These are phyloP conservation scores for Podila clonocystis DNA, from an alignment of 192 early-diverging fungal species.

Conservation along the genomic window DNA sequence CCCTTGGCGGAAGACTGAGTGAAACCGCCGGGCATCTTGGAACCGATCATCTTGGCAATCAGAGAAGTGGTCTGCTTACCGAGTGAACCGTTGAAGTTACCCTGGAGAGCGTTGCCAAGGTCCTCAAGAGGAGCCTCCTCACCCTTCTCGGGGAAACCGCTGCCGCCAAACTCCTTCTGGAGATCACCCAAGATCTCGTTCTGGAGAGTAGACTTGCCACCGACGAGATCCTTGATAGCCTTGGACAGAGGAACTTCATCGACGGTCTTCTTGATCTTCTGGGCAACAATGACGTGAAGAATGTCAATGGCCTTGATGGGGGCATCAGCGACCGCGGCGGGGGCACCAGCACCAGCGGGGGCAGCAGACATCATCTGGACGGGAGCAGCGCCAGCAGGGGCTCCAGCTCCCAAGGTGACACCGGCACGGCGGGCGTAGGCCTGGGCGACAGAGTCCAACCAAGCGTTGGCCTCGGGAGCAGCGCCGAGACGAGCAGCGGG, in stretches of 20 bases:
- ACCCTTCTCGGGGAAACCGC: constrained; percentile 86
- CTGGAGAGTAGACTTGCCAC: constrained; percentile 96
- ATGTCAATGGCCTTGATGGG: constrained; percentile 87
- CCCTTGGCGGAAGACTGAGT: constrained; percentile 80
- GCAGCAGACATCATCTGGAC: constrained; percentile 29
- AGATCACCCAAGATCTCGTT: constrained; percentile 97
- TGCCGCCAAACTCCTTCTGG: constrained; percentile 87
- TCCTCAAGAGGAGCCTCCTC: constrained; percentile 91
- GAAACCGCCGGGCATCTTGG: constrained; percentile 96
- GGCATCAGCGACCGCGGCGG: constrained; percentile 64
- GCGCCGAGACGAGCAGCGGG: constrained; percentile 80
- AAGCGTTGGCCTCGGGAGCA: constrained; percentile 82
- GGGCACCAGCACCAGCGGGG: constrained; percentile 33
- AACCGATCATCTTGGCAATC: constrained; percentile 80
- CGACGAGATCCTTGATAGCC: constrained; percentile 94
- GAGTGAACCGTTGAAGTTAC: constrained; percentile 71
- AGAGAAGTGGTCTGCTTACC: constrained; percentile 85
- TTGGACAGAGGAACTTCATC: constrained; percentile 77
- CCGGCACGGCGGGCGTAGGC: constrained; percentile 77
- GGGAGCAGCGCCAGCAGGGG: constrained; percentile 56
- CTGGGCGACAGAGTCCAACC: constrained; percentile 78
- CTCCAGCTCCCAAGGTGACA: constrained; percentile 67
- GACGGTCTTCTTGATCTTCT: constrained; percentile 90
- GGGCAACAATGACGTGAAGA: constrained; percentile 85
- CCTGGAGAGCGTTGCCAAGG: constrained; percentile 73